Evolutionary conservation across 2,329 filamentous ascomycete species (phyloP).

Genomic region (Xylariaceae sp.): DNA sequence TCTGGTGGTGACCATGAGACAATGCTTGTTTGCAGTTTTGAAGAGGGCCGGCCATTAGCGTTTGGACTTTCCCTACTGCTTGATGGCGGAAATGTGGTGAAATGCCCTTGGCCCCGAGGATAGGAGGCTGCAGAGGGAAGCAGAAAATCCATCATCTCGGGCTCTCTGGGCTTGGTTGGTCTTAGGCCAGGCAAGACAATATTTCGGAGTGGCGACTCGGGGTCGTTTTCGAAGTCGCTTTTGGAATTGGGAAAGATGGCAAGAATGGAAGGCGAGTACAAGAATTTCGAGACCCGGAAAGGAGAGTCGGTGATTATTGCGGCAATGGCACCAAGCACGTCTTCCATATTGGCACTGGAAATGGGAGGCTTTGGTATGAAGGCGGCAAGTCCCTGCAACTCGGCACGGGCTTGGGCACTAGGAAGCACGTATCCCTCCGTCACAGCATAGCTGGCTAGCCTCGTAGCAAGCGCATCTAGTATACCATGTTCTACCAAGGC

Average conservation of each 20-base stretch:
- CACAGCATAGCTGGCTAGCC: slow-evolving; percentile 67
- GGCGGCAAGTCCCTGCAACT: slow-evolving; percentile 51
- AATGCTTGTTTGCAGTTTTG: slow-evolving; percentile 24
- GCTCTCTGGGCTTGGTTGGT: slow-evolving; percentile 40
- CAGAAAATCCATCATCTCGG: slow-evolving; percentile 60
- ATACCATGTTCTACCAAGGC: slow-evolving; percentile 69
- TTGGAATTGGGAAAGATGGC: slow-evolving; percentile 63
- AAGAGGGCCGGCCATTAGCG: slow-evolving; percentile 24
- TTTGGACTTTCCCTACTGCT: slow-evolving; percentile 39
- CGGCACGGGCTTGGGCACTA: slow-evolving; percentile 52
- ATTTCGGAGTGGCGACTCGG: slow-evolving; percentile 47
- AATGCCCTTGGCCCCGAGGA: slow-evolving; percentile 21
- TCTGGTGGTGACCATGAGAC: slow-evolving; percentile 26
- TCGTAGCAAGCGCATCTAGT: slow-evolving; percentile 72
- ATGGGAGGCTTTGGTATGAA: slow-evolving; percentile 61
- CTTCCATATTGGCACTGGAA: slow-evolving; percentile 55
- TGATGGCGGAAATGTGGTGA: slow-evolving; percentile 48
- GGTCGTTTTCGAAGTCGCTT: slow-evolving; percentile 46
- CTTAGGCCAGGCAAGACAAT: slow-evolving; percentile 51
- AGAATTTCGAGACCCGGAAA: slow-evolving; percentile 68
- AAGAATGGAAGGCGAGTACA: slow-evolving; percentile 65
- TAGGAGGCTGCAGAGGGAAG: slow-evolving; percentile 53
- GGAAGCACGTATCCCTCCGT: slow-evolving; percentile 66
- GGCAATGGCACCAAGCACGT: slow-evolving; percentile 72
- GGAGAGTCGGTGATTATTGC: slow-evolving; percentile 76